These are phyloP conservation scores for Salix koriyanagi DNA, from an alignment of 345 rosid genomes.

Conservation along the genomic window DNA sequence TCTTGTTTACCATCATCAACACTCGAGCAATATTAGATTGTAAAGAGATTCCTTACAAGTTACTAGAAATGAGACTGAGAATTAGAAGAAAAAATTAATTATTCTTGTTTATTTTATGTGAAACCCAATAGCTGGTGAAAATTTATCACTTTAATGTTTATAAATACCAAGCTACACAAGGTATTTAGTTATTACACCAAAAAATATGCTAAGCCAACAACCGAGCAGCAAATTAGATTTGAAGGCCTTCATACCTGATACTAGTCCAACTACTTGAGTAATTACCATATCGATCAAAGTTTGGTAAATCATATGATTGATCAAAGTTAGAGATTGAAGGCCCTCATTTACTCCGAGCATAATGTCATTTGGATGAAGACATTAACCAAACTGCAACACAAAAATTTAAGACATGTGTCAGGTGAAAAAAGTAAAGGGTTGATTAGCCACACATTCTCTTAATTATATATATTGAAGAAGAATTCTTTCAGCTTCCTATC, in stretches of 20 bases:
- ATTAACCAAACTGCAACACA: not conserved
- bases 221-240: not conserved
- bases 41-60: too few species aligned
- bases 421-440: not conserved
- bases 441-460: not conserved
- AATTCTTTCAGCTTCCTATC: too few species aligned
- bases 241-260: not conserved
- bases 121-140: not conserved
- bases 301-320: not conserved
- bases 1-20: too few species aligned
- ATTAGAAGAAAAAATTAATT: too few species aligned
- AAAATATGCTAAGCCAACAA: not conserved
- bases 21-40: too few species aligned
- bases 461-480: not conserved
- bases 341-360: not conserved
- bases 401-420: not conserved
- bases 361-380: not conserved
- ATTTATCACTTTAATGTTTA: not conserved
- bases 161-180: not conserved
- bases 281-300: not conserved
- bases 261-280: not conserved
- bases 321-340: not conserved
- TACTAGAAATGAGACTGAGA: too few species aligned
- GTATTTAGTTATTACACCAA: too few species aligned
- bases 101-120: not conserved